Base-by-base conservation (phyloP, 1,284 basidiomycete genomes). In the Irpex sp. region DNA sequence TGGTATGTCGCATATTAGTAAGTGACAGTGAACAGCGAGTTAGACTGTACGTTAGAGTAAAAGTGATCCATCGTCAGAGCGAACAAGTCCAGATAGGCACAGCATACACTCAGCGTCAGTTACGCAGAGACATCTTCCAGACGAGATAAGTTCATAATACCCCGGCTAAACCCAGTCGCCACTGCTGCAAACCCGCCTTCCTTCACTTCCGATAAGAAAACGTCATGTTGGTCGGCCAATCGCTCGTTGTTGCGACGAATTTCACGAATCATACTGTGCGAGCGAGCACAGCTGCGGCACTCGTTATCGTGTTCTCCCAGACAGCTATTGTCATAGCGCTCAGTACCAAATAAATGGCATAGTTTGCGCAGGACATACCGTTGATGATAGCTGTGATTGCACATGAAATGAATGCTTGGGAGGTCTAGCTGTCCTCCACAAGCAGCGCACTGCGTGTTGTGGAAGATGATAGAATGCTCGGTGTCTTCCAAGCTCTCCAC, bases 351-450 rank as follows among this genome's bases (percentile, higher is more conserved):
- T 17, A 17, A 62, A 26, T 11, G 37, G 9, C 59, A 21, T 19
- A 57, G 5, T 48, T 21, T 19, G 21, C 17, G 7, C 5, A 15
- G 58, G 44, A 78, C 77, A 19, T 59, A 93, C 92, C 94, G 81
- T 74, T 97, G 94, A 74, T 99, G 97, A 78, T 94, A 99, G 66
- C 92, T 95, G 75, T 99, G 97, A 72, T 92, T 91, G 77, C 96
- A 99, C 96, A 98, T 97, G 72, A 98, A 99, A 76, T 99, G 96
- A 3, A 98, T 85, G 64, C 87, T 92, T 0, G 97, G 97, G 17
- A 98, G 83, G 74, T 98, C 96, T 64, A 98, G 85, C 70, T 93
- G 92, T 0, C 89, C 93, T 15, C 88, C 84, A 74, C 97, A 98
- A 4, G 88, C 84, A 13, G 93, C 89, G 75, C 97, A 99, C 48